Evolutionary conservation across 2,329 filamentous ascomycete genomes (phyloP).

Genomic region (Pseudogymnoascus pannorum): DNA sequence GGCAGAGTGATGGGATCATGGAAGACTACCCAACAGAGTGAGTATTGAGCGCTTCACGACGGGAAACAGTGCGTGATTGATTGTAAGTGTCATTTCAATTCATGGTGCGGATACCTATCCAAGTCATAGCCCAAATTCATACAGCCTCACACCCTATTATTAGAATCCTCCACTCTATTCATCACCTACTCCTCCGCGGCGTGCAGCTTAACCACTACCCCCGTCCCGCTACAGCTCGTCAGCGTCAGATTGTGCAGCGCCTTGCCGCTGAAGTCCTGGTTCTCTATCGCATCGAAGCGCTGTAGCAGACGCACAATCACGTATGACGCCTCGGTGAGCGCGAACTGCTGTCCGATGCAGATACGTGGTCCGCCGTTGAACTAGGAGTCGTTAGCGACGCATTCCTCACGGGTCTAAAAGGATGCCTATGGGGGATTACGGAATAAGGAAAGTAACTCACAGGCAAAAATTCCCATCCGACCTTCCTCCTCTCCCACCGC

Average conservation of each 20-base stretch:
- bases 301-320: slow-evolving; percentile 30
- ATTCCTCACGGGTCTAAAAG: not conserved
- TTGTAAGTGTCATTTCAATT: slow-evolving; percentile 2
- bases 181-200: slow-evolving; percentile 17
- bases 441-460: slow-evolving; percentile 19
- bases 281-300: slow-evolving; percentile 29
- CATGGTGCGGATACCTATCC: not conserved
- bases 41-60: not conserved
- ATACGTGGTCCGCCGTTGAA: slow-evolving; percentile 35
- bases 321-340: slow-evolving; percentile 31
- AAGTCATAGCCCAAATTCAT: not conserved
- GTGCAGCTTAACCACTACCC: slow-evolving; percentile 29
- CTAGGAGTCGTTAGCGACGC: slow-evolving; percentile 6
- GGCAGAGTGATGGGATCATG: not conserved
- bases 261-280: slow-evolving; percentile 25
- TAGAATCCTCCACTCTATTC: not conserved
- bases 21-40: not conserved
- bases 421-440: not conserved
- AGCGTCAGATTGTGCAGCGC: slow-evolving; percentile 23
- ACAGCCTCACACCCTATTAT: not conserved
- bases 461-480: slow-evolving; percentile 36
- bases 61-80: not conserved
- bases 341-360: slow-evolving; percentile 33
- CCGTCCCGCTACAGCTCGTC: slow-evolving; percentile 27
- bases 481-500: slow-evolving; percentile 34